Percentiles rank a stretch among this genome's conserved stretches.
These are phyloP conservation scores for Bipolaris sorokiniana DNA, from an alignment of 2,329 filamentous ascomycete genomes.

Conservation along the genomic window DNA sequence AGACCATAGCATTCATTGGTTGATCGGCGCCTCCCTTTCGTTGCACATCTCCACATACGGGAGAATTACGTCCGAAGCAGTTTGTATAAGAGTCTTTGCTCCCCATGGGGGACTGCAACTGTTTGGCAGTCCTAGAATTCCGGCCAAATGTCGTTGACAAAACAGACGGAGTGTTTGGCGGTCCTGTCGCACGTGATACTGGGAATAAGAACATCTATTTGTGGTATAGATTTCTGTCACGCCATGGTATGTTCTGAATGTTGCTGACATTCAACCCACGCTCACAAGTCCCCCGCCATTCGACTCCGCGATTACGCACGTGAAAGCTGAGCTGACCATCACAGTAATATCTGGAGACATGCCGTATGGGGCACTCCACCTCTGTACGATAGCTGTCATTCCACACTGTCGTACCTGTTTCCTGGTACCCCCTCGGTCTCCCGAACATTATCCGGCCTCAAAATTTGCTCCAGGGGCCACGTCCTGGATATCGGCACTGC, in stretches of 20 bases:
- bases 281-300: background rate
- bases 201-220: background rate
- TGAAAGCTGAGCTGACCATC: conserved; percentile 12
- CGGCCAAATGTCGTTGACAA: conserved; percentile 1
- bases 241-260: conserved; percentile 3
- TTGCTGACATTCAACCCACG: background rate
- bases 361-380: conserved; percentile 6
- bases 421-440: conserved; percentile 6
- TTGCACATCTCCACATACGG: conserved; percentile 20
- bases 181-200: background rate
- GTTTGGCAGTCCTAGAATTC: conserved; percentile 8
- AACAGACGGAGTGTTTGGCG: background rate
- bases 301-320: conserved; percentile 3
- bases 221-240: background rate
- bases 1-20: conserved; percentile 16
- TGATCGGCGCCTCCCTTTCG: conserved; percentile 8
- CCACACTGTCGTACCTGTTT: conserved; percentile 7
- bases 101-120: conserved; percentile 17
- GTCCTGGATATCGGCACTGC: conserved; percentile 9
- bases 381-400: conserved; percentile 6
- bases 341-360: conserved; percentile 8
- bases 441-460: conserved; percentile 23
- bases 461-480: conserved; percentile 13
- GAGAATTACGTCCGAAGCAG: conserved; percentile 16
- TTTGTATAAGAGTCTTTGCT: conserved; percentile 14